These are phyloP conservation scores for Xanthoparmelia taractica DNA, from an alignment of 495 filamentous ascomycete species.

Conservation along the genomic window DNA sequence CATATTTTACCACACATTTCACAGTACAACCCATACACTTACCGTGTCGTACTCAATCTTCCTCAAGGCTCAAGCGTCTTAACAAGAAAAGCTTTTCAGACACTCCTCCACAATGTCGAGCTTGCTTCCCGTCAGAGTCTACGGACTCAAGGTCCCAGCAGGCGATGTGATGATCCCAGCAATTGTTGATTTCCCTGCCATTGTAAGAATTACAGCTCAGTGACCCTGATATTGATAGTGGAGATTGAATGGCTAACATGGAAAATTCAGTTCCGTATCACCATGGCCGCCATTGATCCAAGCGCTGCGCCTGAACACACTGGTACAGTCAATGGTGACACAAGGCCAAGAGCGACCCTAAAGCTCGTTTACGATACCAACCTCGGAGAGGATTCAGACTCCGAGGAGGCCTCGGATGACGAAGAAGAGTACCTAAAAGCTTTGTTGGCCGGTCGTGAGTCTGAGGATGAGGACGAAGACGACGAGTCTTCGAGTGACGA, in stretches of 20 bases:
- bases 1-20: background rate
- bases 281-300: constrained; percentile 97
- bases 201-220: constrained; percentile 51
- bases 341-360: constrained; percentile 68
- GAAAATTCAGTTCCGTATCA: constrained; percentile 73
- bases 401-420: constrained; percentile 53
- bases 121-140: constrained; percentile 72
- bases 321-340: constrained; percentile 51
- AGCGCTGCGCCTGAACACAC: constrained; percentile 62
- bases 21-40: background rate
- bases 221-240: background rate
- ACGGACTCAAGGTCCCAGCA: constrained; percentile 78
- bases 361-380: constrained; percentile 71
- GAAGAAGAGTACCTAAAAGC: constrained; percentile 52
- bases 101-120: constrained; percentile 40
- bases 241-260: background rate
- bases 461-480: constrained; percentile 49
- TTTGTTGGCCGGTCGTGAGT: constrained; percentile 39
- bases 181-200: constrained; percentile 64
- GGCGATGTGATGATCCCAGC: constrained; percentile 70
- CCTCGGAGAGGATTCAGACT: constrained; percentile 45
- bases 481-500: constrained; percentile 57
- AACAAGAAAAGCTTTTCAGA: background rate
- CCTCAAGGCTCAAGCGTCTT: background rate
- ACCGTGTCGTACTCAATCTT: background rate